phyloP scores from a whole-genome alignment of 2,329 filamentous ascomycete species.

The Lachnellula hyalina region DNA sequence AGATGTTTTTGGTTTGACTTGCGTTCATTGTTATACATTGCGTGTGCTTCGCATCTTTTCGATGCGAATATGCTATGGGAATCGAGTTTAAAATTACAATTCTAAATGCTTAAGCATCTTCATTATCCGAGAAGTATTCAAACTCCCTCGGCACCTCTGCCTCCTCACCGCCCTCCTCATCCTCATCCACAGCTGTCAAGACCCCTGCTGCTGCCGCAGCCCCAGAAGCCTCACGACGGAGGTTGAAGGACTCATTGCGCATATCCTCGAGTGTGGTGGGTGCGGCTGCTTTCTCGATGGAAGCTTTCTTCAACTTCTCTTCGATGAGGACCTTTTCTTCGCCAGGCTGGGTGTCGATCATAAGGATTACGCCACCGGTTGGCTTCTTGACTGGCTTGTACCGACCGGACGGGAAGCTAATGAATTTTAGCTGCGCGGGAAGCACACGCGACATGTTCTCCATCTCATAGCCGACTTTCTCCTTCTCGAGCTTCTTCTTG shows the following conservation, averaged over 20 bases:
- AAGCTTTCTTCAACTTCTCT: conserved; percentile 83
- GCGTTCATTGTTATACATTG: conserved; percentile 11
- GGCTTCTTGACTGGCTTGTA: conserved; percentile 95
- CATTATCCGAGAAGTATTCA: conserved; percentile 61
- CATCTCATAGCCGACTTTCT: conserved; percentile 93
- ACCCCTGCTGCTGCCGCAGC: conserved; percentile 73
- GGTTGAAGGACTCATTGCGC: conserved; percentile 30
- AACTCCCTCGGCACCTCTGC: conserved; percentile 67
- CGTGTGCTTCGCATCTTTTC: neutral
- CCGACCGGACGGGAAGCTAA: conserved; percentile 83
- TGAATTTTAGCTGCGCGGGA: conserved; percentile 88
- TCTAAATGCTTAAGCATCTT: conserved; percentile 18
- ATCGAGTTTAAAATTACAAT: conserved; percentile 23
- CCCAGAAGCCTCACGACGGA: conserved; percentile 40
- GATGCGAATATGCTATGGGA: neutral
- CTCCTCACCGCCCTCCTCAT: conserved; percentile 68
- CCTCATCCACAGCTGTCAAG: conserved; percentile 82
- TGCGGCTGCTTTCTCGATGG: conserved; percentile 54
- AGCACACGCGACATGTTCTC: conserved; percentile 97
- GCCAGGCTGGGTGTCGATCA: conserved; percentile 75
- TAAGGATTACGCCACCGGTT: conserved; percentile 88
- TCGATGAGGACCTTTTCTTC: conserved; percentile 79
- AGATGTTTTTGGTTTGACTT: too few species aligned
- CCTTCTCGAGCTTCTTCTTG: conserved; percentile 91
- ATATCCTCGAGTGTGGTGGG: conserved; percentile 29